Evolutionary conservation across 192 early-diverging fungal species (phyloP).

Genomic region (Coemansia pectinata): DNA sequence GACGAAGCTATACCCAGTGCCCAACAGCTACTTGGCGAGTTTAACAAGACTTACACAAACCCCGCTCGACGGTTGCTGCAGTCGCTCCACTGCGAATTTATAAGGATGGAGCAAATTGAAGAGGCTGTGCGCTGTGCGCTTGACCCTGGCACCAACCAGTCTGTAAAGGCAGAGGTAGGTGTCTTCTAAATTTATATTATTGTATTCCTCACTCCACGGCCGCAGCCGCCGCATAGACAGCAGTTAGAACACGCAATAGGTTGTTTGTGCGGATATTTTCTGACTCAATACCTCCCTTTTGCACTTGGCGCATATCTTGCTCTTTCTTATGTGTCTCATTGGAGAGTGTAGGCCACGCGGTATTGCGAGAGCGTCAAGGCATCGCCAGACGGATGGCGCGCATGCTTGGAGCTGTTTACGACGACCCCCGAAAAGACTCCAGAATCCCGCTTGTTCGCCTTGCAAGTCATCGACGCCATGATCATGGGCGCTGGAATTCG

Average conservation of each 20-base stretch:
- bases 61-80: not conserved
- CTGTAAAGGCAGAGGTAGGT: slow-evolving; percentile 73
- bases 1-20: not conserved
- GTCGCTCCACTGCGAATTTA: slow-evolving; percentile 1
- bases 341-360: slow-evolving; percentile 65
- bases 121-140: slow-evolving; percentile 78
- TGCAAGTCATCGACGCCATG: slow-evolving; percentile 76
- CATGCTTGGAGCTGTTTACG: slow-evolving; percentile 79
- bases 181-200: not conserved
- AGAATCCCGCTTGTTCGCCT: slow-evolving; percentile 81
- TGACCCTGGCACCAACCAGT: slow-evolving; percentile 66
- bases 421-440: slow-evolving; percentile 70
- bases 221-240: not conserved
- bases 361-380: slow-evolving; percentile 82
- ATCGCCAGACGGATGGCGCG: slow-evolving; percentile 80
- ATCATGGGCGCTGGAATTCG: slow-evolving; percentile 29
- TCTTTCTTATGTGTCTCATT: not conserved
- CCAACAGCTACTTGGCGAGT: not conserved
- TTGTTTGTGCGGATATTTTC: slow-evolving; percentile 4
- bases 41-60: not conserved
- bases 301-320: not conserved
- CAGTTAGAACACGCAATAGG: not conserved
- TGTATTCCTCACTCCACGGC: not conserved
- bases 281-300: slow-evolving; percentile 4
- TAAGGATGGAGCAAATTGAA: slow-evolving; percentile 71